phyloP scores from a whole-genome alignment of 768 basidiomycete genomes.

The Auricularia sp. region DNA sequence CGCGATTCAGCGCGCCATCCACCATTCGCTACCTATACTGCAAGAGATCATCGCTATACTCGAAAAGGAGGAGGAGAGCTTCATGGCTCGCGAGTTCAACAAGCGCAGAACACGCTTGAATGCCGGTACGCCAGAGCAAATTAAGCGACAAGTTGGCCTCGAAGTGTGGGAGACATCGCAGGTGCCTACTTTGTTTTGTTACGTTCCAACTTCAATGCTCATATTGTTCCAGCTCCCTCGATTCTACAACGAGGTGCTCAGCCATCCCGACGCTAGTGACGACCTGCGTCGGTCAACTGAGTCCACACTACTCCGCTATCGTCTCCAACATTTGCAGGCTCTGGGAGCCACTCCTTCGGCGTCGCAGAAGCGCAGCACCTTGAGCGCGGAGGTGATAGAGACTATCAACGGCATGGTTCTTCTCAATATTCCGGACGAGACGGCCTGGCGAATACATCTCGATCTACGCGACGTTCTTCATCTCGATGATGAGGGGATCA shows the following conservation, averaged over 20 bases:
- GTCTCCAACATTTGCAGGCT: slow-evolving; percentile 49
- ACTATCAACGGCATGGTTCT: slow-evolving; percentile 68
- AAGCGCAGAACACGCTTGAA: slow-evolving; percentile 71
- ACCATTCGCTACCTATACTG: slow-evolving; percentile 60
- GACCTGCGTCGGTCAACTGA: slow-evolving; percentile 72
- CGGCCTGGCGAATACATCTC: slow-evolving; percentile 72
- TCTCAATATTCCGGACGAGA: slow-evolving; percentile 63
- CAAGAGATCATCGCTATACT: slow-evolving; percentile 59
- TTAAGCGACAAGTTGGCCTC: slow-evolving; percentile 52
- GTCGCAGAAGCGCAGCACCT: slow-evolving; percentile 30
- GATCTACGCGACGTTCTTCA: slow-evolving; percentile 62
- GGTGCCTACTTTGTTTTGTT: slow-evolving; percentile 27
- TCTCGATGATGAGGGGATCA: slow-evolving; percentile 53
- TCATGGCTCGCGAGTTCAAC: slow-evolving; percentile 57
- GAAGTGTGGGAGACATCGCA: slow-evolving; percentile 56
- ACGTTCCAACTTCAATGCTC: not conserved
- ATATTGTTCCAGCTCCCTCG: slow-evolving; percentile 42
- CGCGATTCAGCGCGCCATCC: slow-evolving; percentile 45
- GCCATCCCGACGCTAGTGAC: slow-evolving; percentile 71
- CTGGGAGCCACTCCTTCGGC: slow-evolving; percentile 34
- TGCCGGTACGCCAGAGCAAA: slow-evolving; percentile 46
- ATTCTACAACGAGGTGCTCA: slow-evolving; percentile 70
- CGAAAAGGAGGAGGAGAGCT: slow-evolving; percentile 53
- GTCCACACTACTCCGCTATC: slow-evolving; percentile 59
- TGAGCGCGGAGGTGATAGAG: slow-evolving; percentile 58